Conservation (phyloP, 2,329 filamentous ascomycete species). For the Knufia fluminis region DNA sequence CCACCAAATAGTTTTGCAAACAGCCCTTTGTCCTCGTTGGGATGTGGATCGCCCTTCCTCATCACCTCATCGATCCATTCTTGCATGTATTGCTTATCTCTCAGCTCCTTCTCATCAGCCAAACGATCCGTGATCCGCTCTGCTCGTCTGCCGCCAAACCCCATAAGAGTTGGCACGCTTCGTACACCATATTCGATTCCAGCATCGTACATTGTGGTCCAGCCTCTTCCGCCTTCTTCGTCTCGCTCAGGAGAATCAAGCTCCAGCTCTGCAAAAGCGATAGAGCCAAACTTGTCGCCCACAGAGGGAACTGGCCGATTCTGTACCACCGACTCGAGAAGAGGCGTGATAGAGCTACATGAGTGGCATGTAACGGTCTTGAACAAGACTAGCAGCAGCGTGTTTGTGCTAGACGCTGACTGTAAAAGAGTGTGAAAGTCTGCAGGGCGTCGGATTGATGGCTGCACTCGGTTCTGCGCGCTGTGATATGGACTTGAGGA, state of each 20-base stretch:
- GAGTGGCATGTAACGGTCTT: slow-evolving; percentile 20
- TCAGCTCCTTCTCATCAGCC: slow-evolving; percentile 19
- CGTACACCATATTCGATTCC: slow-evolving; percentile 22
- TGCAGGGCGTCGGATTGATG: slow-evolving; percentile 18
- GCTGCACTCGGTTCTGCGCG: slow-evolving; percentile 16
- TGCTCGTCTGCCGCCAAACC: slow-evolving; percentile 21
- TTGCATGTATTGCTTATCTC: slow-evolving; percentile 14
- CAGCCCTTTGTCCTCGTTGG: slow-evolving; percentile 8
- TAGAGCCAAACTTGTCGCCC: slow-evolving; percentile 14
- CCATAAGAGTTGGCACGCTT: slow-evolving; percentile 21
- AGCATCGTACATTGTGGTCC: slow-evolving; percentile 17
- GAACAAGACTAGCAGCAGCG: slow-evolving; percentile 18
- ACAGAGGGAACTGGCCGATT: slow-evolving; percentile 12
- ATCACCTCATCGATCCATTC: slow-evolving; percentile 21
- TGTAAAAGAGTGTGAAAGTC: slow-evolving; percentile 21
- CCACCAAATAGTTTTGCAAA: slow-evolving; percentile 17
- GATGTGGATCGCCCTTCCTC: slow-evolving; percentile 20
- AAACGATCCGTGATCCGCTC: slow-evolving; percentile 21
- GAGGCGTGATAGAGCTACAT: slow-evolving; percentile 21
- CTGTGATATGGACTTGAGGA: slow-evolving; percentile 15
- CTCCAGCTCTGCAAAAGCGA: slow-evolving; percentile 22
- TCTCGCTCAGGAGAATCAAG: slow-evolving; percentile 25
- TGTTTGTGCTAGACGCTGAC: slow-evolving; percentile 20
- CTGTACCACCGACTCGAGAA: slow-evolving; percentile 17
- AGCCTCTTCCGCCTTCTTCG: slow-evolving; percentile 13